Conservation (phyloP, 257 asterid species). For the Osmanthus fragrans region DNA sequence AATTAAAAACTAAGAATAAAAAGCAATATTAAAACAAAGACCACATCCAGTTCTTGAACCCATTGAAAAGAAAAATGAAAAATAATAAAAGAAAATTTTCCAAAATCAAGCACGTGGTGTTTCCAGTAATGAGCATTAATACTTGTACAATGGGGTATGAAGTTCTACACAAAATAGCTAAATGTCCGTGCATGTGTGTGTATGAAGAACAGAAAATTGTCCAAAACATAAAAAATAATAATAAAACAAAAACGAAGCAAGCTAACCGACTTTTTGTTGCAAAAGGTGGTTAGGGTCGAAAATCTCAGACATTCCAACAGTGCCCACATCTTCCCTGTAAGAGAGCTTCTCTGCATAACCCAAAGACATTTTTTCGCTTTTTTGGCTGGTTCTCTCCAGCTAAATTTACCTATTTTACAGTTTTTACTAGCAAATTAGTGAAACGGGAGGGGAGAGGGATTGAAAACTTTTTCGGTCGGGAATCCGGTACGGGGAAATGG, state of each 20-base stretch:
- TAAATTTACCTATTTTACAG: background rate
- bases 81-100: background rate
- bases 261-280: constrained; percentile 61
- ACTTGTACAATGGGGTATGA: background rate
- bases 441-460: background rate
- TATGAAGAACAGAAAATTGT: background rate
- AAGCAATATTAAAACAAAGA: background rate
- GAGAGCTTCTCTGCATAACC: constrained; percentile 97
- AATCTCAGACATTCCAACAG: constrained; percentile 87
- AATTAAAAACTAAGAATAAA: background rate
- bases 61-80: background rate
- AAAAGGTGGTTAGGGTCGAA: constrained; percentile 72
- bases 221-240: background rate
- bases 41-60: background rate
- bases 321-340: constrained; percentile 90
- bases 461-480: background rate
- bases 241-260: background rate
- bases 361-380: constrained; percentile 53
- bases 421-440: background rate
- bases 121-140: background rate
- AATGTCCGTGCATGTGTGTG: background rate
- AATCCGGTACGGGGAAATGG: background rate
- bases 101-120: background rate
- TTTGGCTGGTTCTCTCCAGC: background rate
- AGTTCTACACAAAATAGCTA: background rate